phyloP scores from a whole-genome alignment of 1,284 basidiomycete genomes.

The Ustilago curta region DNA sequence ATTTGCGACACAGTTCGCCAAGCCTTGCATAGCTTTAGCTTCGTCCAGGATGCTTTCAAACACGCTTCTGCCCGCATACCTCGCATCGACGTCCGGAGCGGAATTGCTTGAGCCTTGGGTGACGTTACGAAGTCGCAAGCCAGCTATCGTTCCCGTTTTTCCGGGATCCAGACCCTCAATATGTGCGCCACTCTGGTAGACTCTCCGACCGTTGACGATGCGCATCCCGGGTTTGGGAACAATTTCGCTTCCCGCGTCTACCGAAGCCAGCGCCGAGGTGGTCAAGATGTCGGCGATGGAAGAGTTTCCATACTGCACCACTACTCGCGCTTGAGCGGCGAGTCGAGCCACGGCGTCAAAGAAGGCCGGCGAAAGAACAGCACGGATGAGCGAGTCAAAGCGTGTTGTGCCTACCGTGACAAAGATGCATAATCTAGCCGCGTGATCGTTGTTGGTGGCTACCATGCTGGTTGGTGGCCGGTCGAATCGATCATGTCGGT shows the following conservation, averaged over 20 bases:
- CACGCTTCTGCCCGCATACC: slow-evolving; percentile 9
- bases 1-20: background rate
- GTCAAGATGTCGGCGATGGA: slow-evolving; percentile 43
- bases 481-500: background rate
- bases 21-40: slow-evolving; percentile 28
- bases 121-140: slow-evolving; percentile 21
- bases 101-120: background rate
- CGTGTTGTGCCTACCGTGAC: slow-evolving; percentile 61
- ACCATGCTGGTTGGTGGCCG: slow-evolving; percentile 11
- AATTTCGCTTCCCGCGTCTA: slow-evolving; percentile 44
- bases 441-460: background rate
- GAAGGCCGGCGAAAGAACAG: slow-evolving; percentile 39
- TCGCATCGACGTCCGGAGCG: background rate
- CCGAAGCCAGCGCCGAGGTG: slow-evolving; percentile 21
- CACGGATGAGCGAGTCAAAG: slow-evolving; percentile 57
- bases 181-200: slow-evolving; percentile 35
- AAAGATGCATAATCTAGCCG: slow-evolving; percentile 33
- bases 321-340: slow-evolving; percentile 4
- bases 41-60: slow-evolving; percentile 36
- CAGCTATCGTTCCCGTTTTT: slow-evolving; percentile 36
- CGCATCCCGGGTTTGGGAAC: slow-evolving; percentile 45
- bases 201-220: slow-evolving; percentile 41
- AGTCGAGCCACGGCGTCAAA: slow-evolving; percentile 28
- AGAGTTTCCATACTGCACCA: slow-evolving; percentile 48
- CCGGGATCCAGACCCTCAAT: slow-evolving; percentile 44